Base-by-base conservation (phyloP, 1,284 basidiomycete genomes). In the Cystobasidium pallidum region DNA sequence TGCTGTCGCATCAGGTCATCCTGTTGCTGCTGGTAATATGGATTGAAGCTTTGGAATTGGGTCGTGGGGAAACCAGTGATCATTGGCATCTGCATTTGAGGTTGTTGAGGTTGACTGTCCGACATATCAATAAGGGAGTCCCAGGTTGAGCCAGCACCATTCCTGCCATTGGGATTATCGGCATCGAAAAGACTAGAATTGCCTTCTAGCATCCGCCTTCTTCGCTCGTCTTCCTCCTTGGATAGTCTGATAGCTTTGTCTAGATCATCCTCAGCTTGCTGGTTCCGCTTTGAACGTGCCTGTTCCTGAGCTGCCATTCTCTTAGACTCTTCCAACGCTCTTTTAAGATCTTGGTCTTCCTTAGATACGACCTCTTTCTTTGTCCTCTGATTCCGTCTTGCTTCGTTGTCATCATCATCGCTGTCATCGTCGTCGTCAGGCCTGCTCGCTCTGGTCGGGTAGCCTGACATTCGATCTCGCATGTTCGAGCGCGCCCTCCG, bases 381-480 rank as follows among this genome's bases (percentile, higher is more conserved):
- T 21, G 13, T 49, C 47, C 32, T 24, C 30, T 70, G 61, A 28
- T 36, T 72, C 43, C 57, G 51, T 59, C 30, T 45, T 39, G 47
- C 65, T 70, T 75, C 67, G 70, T 71, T 72, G 70, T 73, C 70
- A 70, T 73, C 57, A 75, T 75, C 45, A 63, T 75, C 71, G 62
- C 77, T 34, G n/a, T n/a, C n/a, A 75, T 76, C 49, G 70, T 55
- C 76, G 65, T 73, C 54, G 83, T 85, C 45, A 84, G 84, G 41
- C 77, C 76, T 84, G 30, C 81, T 81, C 19, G 32, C 13, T 24
- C 39, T 7, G 78, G 64, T 76, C 78, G 43, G 15, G 28, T 80
- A 81, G 43, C 86, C 85, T 66, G 89, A 84, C 93, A 98, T 95
- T 21, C 95, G 88, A 83, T 97, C 93, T 51, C 94, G 88, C 94